These are phyloP conservation scores for Candida maris DNA, from an alignment of 805 yeast genomes.

Conservation along the genomic window DNA sequence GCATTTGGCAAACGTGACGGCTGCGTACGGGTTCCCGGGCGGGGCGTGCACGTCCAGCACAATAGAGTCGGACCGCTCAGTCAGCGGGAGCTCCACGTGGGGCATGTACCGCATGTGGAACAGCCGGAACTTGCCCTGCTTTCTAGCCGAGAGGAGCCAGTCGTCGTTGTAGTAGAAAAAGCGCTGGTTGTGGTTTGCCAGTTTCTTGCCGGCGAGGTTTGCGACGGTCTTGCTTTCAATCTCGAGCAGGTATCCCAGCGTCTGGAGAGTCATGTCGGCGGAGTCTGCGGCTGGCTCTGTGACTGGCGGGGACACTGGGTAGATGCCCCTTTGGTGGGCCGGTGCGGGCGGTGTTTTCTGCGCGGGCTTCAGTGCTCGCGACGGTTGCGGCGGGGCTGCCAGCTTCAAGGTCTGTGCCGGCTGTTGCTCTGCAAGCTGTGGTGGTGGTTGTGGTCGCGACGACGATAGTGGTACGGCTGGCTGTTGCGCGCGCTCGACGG, in stretches of 20 bases:
- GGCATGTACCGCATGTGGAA: conserved; percentile 2
- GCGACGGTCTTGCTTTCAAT: not conserved
- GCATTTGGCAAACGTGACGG: conserved; percentile 3
- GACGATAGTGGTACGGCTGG: too few relatives aligned
- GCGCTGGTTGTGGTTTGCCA: not conserved
- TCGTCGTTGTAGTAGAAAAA: conserved; percentile 1
- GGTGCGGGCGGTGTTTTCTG: too few relatives aligned
- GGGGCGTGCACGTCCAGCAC: conserved; percentile 1
- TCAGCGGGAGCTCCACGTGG: not conserved
- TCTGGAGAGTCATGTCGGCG: not conserved
- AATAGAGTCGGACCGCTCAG: not conserved
- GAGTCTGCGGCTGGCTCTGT: too few relatives aligned
- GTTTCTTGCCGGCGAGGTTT: conserved; percentile 1
- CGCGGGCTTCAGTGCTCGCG: too few relatives aligned
- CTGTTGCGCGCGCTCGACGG: too few relatives aligned
- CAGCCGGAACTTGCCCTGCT: conserved; percentile 1
- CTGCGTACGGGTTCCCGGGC: conserved; percentile 1
- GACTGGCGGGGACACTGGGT: too few relatives aligned
- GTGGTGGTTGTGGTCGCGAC: too few relatives aligned
- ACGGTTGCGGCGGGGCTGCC: too few relatives aligned
- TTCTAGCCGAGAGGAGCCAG: conserved; percentile 2
- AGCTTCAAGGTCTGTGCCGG: too few relatives aligned
- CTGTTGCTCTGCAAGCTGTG: too few relatives aligned
- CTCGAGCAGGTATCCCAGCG: conserved; percentile 1
- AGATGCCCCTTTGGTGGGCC: too few relatives aligned